phyloP scores from a whole-genome alignment of 2,329 filamentous ascomycete genomes.

The Colletotrichum sp. region DNA sequence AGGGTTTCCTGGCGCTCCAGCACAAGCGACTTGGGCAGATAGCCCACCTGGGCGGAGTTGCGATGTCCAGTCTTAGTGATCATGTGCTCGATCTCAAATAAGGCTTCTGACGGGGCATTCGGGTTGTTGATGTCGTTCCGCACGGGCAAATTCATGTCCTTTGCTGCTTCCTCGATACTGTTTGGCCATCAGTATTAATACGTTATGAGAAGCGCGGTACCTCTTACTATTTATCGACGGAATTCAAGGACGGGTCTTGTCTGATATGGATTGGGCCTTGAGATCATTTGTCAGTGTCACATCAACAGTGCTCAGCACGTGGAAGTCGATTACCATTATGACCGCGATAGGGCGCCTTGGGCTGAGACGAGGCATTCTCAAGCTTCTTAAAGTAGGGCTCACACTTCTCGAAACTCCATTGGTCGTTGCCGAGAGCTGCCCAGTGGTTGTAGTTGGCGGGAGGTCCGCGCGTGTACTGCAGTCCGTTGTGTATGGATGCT shows the following conservation, averaged over 20 bases:
- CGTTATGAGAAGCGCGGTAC: not conserved
- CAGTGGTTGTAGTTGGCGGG: conserved; percentile 34
- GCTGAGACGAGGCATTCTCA: conserved; percentile 27
- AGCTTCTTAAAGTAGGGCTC: conserved; percentile 35
- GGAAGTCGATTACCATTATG: conserved; percentile 23
- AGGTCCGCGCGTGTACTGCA: conserved; percentile 33
- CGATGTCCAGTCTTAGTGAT: conserved; percentile 28
- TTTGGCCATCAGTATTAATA: not conserved
- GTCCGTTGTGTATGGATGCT: conserved; percentile 34
- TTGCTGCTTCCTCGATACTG: conserved; percentile 28
- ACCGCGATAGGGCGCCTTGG: conserved; percentile 24
- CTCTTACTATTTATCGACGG: conserved; percentile 22
- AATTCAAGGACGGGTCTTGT: conserved; percentile 5
- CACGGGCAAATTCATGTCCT: conserved; percentile 28
- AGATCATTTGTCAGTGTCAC: accelerated
- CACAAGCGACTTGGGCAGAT: conserved; percentile 27
- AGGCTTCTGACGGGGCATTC: conserved; percentile 28
- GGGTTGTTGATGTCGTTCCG: conserved; percentile 32
- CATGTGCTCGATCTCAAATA: conserved; percentile 31
- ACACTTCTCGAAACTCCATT: conserved; percentile 37
- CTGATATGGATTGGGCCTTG: conserved; percentile 24
- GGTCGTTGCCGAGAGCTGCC: conserved; percentile 31
- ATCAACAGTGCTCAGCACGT: accelerated
- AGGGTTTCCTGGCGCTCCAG: conserved; percentile 24
- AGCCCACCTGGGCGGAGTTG: conserved; percentile 30